Evolutionary conservation across 2,329 filamentous ascomycete species (phyloP), one percentile per base, ranked within the genome.

Genomic region (Hymenoscyphus albidus): DNA sequence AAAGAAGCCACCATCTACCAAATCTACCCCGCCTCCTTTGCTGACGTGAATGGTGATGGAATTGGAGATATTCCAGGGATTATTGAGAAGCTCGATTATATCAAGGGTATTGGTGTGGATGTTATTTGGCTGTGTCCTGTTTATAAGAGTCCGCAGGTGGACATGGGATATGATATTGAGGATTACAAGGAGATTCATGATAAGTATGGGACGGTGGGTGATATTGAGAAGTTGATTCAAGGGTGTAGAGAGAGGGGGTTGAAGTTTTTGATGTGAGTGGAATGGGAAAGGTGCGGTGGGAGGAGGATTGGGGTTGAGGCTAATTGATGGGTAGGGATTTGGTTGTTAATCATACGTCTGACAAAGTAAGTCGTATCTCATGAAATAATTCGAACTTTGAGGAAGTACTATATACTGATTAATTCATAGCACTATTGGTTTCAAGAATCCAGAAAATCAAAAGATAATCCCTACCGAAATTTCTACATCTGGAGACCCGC

Each of bases 131-230:
- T 88, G 0, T 89, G 83, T 56, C 89, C 88, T 13, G 85, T 89
- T 74, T 88, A 85, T 70, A 83, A 86, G 67, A 84, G 81, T 4
- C 88, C 88, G 0, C 84, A 88, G 70, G 78, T 85, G 3, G 88
- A 91, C 66, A 89, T 90, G 87, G 88, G 88, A 35, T 91, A 91
- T 71, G 89, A 91, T 69, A 84, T 91, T n/a, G 83, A 83, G 0
- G 83, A 92, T 72, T 92, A 92, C 68, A 82, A 86, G 68, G 81
- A 80, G 48, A 88, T 92, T 38, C 83, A 90, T 66, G 80, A 83
- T 0, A 82, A 83, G 1, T 92, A 90, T 67, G 89, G 90, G 5
- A 88, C 85, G 0, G 78, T 91, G 13, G 78, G 81, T 55, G 88
- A 92, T 72, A 84, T 91, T 32, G 87, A 91, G 59, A 76, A 77